Evolutionary conservation across 176 grass and related monocot genomes (phyloP), one percentile per base, ranked within the genome.

Genomic region (Eremochloa ophiuroides): DNA sequence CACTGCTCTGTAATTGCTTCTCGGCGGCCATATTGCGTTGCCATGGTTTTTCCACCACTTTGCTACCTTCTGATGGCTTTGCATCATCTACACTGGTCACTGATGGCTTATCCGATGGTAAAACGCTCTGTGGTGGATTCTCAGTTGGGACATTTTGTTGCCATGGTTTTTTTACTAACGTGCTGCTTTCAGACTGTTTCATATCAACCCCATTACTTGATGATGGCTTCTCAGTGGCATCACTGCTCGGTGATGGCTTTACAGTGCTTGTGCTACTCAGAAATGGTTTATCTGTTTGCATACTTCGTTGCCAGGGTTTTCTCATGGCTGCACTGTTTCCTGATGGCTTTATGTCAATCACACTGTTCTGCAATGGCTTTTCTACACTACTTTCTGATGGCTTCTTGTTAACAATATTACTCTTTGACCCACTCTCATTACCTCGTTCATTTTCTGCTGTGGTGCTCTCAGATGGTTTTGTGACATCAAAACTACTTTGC

Each of bases 261-360:
- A 83, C 79, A 75, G 69, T 50, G 30, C 67, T 34, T 62, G 79
- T 56, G 60, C 38, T 79, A 73, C 17, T 89, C 22, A 55, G 37
- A 33, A 69, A 60, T 0, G 48, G 79, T 70, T 83, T 86, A 33
- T 90, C 68, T 61, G 48, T 83, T 33, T 71, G 38, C 71, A 78
- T 6, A 68, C 20, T 83, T 27, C 14, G 88, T 40, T 86, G 83
- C 88, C 88, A 90, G 67, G 61, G 50, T 62, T 86, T 86, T 74
- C 47, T 90, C 66, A 74, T 22, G 47, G 47, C 66, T 5, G 14
- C 39, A 41, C 48, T 86, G 41, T 74, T 86, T 74, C 67, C 79
- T 68, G 74, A 74, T 29, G 83, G 61, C 39, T 90, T 82, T 35
- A 60, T 12, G 56, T 83, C 74, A 83, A 74, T 40, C 30, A 47